Base-by-base conservation (phyloP, 2,329 filamentous ascomycete genomes). In the Aspergillus melleus region DNA sequence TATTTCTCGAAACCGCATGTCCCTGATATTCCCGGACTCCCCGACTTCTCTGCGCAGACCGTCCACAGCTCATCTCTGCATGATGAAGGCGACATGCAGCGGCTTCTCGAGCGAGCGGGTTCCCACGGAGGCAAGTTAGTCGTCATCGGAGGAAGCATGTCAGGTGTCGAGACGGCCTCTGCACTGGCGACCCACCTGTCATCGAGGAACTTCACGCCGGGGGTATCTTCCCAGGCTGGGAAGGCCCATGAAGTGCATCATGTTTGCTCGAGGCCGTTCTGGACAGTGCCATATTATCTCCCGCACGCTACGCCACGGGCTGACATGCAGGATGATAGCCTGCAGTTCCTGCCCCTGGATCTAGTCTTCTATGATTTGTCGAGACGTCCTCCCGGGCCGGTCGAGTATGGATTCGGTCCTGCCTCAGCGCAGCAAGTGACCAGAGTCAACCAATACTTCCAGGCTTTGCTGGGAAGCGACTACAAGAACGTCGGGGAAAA, bases 71-170 rank as follows among this genome's bases (percentile, higher is more conserved):
- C 88, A 52, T 76, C 83, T 29, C 88, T 91, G 55, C 81, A 88
- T 3, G 79, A 83, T 56, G 73, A 90, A 2, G 66, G 74, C 0
- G 71, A 77, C 4, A 51, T 68, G 32, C 3, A 51, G 2, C 4
- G 11, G n/a, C 46, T 64, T 24, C 52, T 65, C 4, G 44, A 63
- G 19, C 54, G 52, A 4, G 39, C 61, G 12, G 39, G 49, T 6
- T 26, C 32, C 1, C 67, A 69, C 0, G 80, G 80, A 1, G 84
- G 85, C 19, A 90, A 88, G 68, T 86, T 95, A 16, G 80, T 92
- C 1, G 80, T 96, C 0, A 85, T 92, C 1, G 91, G 91, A 0
- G 91, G 90, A 0, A 90, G 92, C 67, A 92, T 95, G 83, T 94
- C 90, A 2, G 91, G 90, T 0, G 85, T 90, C 5, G 91, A 96